Evolutionary conservation across 345 rosid species (phyloP).

Genomic region (Eucalyptus tenuipes): DNA sequence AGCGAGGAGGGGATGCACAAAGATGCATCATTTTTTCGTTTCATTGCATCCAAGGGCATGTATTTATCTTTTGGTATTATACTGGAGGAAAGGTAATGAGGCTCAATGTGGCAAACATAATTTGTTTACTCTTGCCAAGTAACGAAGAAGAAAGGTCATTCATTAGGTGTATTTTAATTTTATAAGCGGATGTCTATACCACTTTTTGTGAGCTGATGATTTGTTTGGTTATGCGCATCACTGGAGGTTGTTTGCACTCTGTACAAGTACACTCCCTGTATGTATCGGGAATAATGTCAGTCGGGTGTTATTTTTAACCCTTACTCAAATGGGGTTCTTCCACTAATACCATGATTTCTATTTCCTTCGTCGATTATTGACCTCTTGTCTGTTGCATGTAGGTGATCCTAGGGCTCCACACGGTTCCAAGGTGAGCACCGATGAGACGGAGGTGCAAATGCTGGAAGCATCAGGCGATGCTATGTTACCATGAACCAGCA

Average conservation of each 20-base stretch:
- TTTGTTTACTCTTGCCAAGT: background rate
- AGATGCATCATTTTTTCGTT: background rate
- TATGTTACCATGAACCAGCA: constrained; percentile 38
- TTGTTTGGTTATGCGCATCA: background rate
- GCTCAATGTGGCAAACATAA: background rate
- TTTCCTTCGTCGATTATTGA: background rate
- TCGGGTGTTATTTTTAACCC: background rate
- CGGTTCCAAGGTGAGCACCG: constrained; percentile 15
- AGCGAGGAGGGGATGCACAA: background rate
- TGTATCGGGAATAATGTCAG: background rate
- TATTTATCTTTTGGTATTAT: background rate
- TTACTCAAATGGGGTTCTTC: background rate
- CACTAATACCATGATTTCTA: background rate
- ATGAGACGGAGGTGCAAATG: constrained; percentile 50
- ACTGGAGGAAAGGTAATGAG: background rate
- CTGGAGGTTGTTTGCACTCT: background rate
- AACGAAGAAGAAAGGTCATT: background rate
- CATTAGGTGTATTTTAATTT: background rate
- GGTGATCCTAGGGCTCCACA: constrained; percentile 36
- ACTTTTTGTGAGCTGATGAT: background rate
- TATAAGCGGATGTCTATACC: background rate
- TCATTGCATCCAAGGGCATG: background rate
- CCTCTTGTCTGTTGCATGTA: constrained; percentile 4
- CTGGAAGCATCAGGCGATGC: constrained; percentile 60
- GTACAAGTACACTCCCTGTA: background rate